A percentile compares a stretch with the other conserved stretches of the same genome.
Evolutionary conservation across 2,329 filamentous ascomycete species (phyloP).

Genomic region (Colletotrichum sidae): DNA sequence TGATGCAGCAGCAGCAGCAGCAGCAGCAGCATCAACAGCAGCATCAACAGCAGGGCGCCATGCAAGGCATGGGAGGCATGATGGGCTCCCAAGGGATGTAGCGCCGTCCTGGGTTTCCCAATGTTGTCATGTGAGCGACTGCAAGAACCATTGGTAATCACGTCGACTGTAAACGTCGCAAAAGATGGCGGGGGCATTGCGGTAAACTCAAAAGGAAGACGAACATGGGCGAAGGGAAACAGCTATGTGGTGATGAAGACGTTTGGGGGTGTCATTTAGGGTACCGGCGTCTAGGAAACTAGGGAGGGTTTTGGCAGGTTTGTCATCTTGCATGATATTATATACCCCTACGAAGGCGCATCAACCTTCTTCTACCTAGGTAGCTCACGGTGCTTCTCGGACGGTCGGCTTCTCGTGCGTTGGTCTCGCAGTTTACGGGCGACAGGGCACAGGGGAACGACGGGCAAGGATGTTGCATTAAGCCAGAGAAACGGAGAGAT

Average conservation of each 20-base stretch:
- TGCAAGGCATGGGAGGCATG: slow-evolving; percentile 67
- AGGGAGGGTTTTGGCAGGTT: slow-evolving; percentile 18
- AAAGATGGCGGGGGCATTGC: not conserved
- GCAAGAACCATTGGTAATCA: not conserved
- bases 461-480: slow-evolving; percentile 14
- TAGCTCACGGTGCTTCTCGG: slow-evolving; percentile 30
- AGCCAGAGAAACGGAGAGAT: too few relatives aligned
- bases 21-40: slow-evolving; percentile 44
- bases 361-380: slow-evolving; percentile 20
- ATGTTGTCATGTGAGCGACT: not conserved
- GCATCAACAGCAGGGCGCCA: slow-evolving; percentile 47
- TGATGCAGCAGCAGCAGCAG: slow-evolving; percentile 54
- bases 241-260: not conserved
- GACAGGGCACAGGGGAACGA: slow-evolving; percentile 5
- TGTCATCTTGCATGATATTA: slow-evolving; percentile 35
- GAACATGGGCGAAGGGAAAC: not conserved
- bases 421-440: not conserved
- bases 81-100: slow-evolving; percentile 64
- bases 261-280: slow-evolving; percentile 26
- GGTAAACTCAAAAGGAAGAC: not conserved
- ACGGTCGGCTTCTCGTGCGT: slow-evolving; percentile 21
- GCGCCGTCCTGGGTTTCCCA: slow-evolving; percentile 6
- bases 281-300: slow-evolving; percentile 24
- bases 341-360: slow-evolving; percentile 39
- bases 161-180: not conserved